Conservation (phyloP, 345 rosid species). For the Linum usitatissimum region DNA sequence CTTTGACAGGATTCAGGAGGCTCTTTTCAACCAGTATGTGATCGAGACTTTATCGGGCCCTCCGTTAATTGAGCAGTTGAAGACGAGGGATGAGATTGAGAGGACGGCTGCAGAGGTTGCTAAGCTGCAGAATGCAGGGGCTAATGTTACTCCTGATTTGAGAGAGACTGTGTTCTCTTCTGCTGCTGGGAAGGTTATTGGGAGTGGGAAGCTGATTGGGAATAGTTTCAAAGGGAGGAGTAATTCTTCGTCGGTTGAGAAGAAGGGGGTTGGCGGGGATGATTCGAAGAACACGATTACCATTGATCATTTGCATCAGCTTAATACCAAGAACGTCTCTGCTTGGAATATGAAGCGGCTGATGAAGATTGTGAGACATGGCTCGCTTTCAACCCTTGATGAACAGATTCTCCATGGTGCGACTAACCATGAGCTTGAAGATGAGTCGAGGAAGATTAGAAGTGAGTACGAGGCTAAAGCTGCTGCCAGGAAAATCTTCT, state of each 20-base stretch:
- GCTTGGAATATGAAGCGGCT: constrained; percentile 3
- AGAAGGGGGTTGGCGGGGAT: neutral
- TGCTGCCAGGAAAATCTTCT: neutral
- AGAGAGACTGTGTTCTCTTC: neutral
- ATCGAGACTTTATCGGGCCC: neutral
- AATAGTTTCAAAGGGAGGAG: too few relatives aligned
- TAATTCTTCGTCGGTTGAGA: too few relatives aligned
- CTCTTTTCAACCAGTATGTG: constrained; percentile 1
- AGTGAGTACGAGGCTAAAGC: constrained; percentile 1
- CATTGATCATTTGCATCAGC: neutral
- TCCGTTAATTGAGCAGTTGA: neutral
- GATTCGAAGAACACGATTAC: neutral
- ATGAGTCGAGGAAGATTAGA: neutral
- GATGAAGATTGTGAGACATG: neutral
- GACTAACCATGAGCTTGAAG: neutral
- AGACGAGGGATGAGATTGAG: neutral
- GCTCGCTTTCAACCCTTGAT: neutral
- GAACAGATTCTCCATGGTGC: neutral
- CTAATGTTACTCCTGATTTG: neutral
- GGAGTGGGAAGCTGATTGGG: too few relatives aligned
- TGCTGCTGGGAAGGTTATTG: too few relatives aligned
- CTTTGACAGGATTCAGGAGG: constrained; percentile 1
- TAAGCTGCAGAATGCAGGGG: neutral
- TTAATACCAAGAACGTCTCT: neutral
- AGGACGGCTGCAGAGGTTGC: neutral